Evolutionary conservation across 1,284 basidiomycete genomes (phyloP).

Genomic region (Meripilus lineatus): DNA sequence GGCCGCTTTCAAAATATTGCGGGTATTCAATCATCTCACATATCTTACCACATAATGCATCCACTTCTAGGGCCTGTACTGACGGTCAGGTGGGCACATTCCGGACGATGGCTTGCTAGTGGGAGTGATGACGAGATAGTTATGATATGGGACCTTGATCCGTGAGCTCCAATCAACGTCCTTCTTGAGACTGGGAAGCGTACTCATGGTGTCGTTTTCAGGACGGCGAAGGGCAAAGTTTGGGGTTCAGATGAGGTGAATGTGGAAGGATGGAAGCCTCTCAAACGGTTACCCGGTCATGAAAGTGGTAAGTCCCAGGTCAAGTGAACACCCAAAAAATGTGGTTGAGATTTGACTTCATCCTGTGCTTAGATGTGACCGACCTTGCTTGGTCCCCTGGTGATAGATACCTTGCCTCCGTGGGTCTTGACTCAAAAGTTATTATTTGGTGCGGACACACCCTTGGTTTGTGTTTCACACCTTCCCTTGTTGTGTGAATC

Average conservation of each 20-base stretch:
- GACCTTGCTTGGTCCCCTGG: conserved; percentile 95
- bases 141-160: conserved; percentile 97
- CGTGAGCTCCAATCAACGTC: conserved; percentile 63
- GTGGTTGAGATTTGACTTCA: background rate
- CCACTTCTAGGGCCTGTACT: conserved; percentile 94
- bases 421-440: conserved; percentile 89
- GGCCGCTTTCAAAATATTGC: too few relatives aligned
- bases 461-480: conserved; percentile 53
- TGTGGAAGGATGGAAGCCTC: conserved; percentile 95
- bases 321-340: background rate
- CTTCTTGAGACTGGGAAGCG: conserved; percentile 1
- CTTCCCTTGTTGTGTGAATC: background rate
- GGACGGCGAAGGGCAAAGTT: conserved; percentile 76
- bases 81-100: conserved; percentile 94
- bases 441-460: conserved; percentile 92
- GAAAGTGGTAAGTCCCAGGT: conserved; percentile 74
- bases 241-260: conserved; percentile 94
- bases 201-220: conserved; percentile 25
- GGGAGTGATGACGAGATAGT: conserved; percentile 95
- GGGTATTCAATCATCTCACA: too few relatives aligned
- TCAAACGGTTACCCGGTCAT: conserved; percentile 89
- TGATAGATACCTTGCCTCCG: conserved; percentile 90
- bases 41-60: too few relatives aligned
- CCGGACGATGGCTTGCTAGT: conserved; percentile 90
- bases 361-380: conserved; percentile 70